Evolutionary conservation across 352 stramenopile species (phyloP).

Genomic region (Globisporangium yorkense): DNA sequence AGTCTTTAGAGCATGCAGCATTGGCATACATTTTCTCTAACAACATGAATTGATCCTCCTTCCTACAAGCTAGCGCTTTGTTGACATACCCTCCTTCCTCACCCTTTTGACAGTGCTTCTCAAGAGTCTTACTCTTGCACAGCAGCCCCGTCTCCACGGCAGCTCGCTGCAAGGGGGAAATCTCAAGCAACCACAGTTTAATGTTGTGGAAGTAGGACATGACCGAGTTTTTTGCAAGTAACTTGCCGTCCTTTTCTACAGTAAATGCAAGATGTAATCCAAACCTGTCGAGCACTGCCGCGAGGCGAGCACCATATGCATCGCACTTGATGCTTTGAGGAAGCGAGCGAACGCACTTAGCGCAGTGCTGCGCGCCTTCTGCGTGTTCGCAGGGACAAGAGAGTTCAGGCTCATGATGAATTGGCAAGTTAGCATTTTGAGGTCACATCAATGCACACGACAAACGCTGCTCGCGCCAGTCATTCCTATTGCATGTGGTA

Average conservation of each 20-base stretch:
- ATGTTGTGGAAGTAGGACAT: neutral
- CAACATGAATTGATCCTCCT: too few relatives aligned
- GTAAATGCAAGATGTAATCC: neutral
- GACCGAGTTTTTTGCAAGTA: neutral
- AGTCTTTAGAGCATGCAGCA: too few relatives aligned
- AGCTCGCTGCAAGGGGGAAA: neutral
- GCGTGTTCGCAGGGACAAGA: neutral
- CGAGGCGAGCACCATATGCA: neutral
- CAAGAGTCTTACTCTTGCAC: too few relatives aligned
- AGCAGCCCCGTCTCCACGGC: neutral
- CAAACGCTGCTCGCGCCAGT: too few relatives aligned
- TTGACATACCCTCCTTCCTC: too few relatives aligned
- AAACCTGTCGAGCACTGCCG: conserved; percentile 4
- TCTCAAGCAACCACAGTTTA: neutral
- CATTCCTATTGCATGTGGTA: too few relatives aligned
- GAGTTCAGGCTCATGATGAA: neutral
- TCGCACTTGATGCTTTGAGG: neutral
- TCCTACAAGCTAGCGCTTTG: too few relatives aligned
- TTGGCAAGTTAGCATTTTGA: too few relatives aligned
- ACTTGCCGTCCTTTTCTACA: neutral
- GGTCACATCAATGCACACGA: too few relatives aligned
- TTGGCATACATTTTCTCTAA: too few relatives aligned
- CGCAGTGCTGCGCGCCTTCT: neutral
- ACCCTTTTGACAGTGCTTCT: too few relatives aligned
- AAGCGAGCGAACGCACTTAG: neutral